Evolutionary conservation across 768 basidiomycete genomes (phyloP).

Genomic region (Serendipita sp.): DNA sequence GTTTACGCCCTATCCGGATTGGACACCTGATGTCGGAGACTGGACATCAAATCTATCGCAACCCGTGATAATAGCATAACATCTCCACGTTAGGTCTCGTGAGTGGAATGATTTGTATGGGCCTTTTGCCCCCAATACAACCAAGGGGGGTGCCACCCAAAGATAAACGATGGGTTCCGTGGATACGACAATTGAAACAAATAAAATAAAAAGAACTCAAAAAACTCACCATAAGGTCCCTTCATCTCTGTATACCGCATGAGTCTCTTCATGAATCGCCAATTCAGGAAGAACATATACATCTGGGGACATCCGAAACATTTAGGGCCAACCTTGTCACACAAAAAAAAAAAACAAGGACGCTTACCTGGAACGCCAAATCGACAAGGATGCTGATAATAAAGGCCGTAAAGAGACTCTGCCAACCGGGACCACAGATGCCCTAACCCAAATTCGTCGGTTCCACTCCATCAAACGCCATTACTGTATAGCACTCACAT

Average conservation of each 20-base stretch:
- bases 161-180: not conserved
- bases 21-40: no score
- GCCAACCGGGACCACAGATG: slow-evolving; percentile 46
- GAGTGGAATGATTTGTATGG: not conserved
- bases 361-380: slow-evolving; percentile 48
- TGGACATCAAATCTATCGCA: no score
- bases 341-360: not conserved
- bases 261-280: slow-evolving; percentile 56
- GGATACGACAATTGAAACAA: not conserved
- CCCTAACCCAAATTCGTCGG: slow-evolving; percentile 13
- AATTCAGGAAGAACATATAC: slow-evolving; percentile 63
- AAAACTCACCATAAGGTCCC: slow-evolving; percentile 29
- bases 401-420: slow-evolving; percentile 46
- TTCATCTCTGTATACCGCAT: slow-evolving; percentile 52
- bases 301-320: slow-evolving; percentile 26
- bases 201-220: not conserved
- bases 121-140: not conserved
- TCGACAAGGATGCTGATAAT: slow-evolving; percentile 47
- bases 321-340: not conserved
- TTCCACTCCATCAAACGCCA: no score
- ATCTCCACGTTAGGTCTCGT: not conserved
- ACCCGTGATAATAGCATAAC: no score
- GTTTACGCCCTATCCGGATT: no score
- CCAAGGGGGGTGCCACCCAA: not conserved
- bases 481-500: not conserved